These are phyloP conservation scores for Neohortaea acidophila DNA, from an alignment of 495 filamentous ascomycete genomes.

Conservation along the genomic window DNA sequence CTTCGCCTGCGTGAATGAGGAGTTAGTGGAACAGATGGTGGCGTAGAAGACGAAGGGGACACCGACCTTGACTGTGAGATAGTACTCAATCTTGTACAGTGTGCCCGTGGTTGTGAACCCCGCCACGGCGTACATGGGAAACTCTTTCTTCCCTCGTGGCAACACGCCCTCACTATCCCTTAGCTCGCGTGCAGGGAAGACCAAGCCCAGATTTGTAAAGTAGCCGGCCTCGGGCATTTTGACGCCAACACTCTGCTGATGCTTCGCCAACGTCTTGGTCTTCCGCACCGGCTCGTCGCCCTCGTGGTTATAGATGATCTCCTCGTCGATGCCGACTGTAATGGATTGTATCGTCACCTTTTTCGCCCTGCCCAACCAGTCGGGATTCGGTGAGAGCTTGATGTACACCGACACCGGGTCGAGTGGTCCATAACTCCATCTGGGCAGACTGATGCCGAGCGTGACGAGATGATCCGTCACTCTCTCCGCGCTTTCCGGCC, in stretches of 20 bases:
- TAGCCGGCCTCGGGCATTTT: constrained; percentile 80
- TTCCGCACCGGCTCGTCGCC: constrained; percentile 94
- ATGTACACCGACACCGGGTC: constrained; percentile 94
- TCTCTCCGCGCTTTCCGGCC: constrained; percentile 70
- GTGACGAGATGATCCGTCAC: constrained; percentile 85
- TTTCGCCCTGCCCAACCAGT: constrained; percentile 76
- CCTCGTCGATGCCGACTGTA: constrained; percentile 86
- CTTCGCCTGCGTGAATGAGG: constrained; percentile 52
- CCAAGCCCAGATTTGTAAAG: constrained; percentile 75
- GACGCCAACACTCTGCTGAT: constrained; percentile 62
- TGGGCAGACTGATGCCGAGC: constrained; percentile 73
- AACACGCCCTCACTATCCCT: constrained; percentile 80
- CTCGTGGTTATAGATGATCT: constrained; percentile 93
- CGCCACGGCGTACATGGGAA: constrained; percentile 74
- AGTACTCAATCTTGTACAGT: constrained; percentile 97
- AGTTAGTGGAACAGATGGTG: constrained; percentile 6
- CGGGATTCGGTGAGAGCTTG: constrained; percentile 77
- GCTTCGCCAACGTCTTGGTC: constrained; percentile 68
- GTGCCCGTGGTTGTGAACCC: constrained; percentile 90
- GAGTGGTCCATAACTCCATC: constrained; percentile 91
- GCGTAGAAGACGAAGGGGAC: neutral
- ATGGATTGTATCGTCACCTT: constrained; percentile 91
- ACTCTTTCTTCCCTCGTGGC: constrained; percentile 66
- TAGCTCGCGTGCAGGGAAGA: constrained; percentile 82
- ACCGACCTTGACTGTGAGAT: constrained; percentile 65